A percentile compares a stretch with the other conserved stretches of the same genome.
Evolutionary conservation across 371 early-diverging fungal species (phyloP).

Genomic region (Saksenaea vasiformis): DNA sequence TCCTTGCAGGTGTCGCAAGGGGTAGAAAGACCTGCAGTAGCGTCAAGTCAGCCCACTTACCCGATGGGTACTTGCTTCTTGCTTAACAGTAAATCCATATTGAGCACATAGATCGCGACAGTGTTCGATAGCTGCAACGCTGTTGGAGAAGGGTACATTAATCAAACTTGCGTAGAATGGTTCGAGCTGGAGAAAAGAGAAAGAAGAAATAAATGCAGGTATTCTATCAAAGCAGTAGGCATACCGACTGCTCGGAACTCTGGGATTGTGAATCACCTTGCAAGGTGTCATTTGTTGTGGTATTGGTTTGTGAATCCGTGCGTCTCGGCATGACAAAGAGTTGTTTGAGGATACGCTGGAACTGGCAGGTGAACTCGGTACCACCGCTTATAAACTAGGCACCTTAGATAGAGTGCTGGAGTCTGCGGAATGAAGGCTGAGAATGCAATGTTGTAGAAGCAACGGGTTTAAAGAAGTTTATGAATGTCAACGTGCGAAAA

Average conservation of each 20-base stretch:
- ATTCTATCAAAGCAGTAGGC: background rate
- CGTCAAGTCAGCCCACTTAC: conserved; percentile 31
- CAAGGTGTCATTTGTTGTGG: background rate
- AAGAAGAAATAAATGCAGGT: background rate
- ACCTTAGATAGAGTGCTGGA: background rate
- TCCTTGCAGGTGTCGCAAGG: conserved; percentile 6
- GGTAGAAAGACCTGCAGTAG: conserved; percentile 5
- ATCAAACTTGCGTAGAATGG: conserved; percentile 47
- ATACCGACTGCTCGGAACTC: conserved; percentile 5
- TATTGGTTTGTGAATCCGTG: conserved; percentile 5
- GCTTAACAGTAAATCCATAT: conserved; percentile 68
- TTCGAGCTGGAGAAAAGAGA: conserved; percentile 32
- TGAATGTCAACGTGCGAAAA: conserved; percentile 10
- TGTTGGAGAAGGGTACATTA: conserved; percentile 41
- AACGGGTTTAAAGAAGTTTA: background rate
- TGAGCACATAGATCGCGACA: conserved; percentile 60
- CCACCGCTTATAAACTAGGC: conserved; percentile 17
- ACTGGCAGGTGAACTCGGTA: conserved; percentile 27
- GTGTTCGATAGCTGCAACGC: conserved; percentile 50
- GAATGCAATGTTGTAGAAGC: conserved; percentile 2
- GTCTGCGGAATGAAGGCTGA: conserved; percentile 4
- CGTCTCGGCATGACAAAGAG: background rate
- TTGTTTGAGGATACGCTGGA: conserved; percentile 6
- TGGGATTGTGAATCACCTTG: background rate
- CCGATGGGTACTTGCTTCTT: conserved; percentile 68